These are phyloP conservation scores for Ascochyta koolunga DNA, from an alignment of 2,329 filamentous ascomycete genomes.

Conservation along the genomic window DNA sequence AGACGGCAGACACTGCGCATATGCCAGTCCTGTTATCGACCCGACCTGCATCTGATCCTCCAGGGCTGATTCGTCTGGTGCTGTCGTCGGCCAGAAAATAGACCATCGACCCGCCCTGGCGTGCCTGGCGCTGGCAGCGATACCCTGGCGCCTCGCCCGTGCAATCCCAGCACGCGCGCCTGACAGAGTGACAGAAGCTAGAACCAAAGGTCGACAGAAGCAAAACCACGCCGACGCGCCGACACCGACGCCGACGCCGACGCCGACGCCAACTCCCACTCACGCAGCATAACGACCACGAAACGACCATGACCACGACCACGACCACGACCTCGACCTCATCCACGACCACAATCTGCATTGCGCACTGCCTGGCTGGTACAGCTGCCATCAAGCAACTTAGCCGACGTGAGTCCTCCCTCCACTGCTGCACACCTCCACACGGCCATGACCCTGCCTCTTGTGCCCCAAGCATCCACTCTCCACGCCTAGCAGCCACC, in stretches of 20 bases:
- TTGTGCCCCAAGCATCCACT: not conserved
- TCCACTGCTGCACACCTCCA: too few relatives aligned
- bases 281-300: too few relatives aligned
- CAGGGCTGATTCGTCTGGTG: constrained; percentile 16
- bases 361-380: not conserved
- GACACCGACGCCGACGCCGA: too few relatives aligned
- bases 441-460: not conserved
- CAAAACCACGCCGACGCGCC: too few relatives aligned
- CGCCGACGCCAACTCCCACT: too few relatives aligned
- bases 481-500: not conserved
- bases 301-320: too few relatives aligned
- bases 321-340: not conserved
- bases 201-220: not conserved
- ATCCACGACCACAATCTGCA: not conserved
- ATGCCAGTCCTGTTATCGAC: constrained; percentile 5
- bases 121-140: too few relatives aligned
- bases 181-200: not conserved
- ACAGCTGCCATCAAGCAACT: not conserved
- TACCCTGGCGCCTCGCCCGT: too few relatives aligned
- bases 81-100: constrained; percentile 15
- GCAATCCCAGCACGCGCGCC: constrained; percentile 11
- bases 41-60: constrained; percentile 14
- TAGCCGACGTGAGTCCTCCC: not conserved
- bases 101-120: not conserved
- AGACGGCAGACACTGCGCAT: not conserved